Evolutionary conservation across 106 monocot genomes (phyloP), one percentile per base, ranked within the genome.

Genomic region (Posidonia australis): DNA sequence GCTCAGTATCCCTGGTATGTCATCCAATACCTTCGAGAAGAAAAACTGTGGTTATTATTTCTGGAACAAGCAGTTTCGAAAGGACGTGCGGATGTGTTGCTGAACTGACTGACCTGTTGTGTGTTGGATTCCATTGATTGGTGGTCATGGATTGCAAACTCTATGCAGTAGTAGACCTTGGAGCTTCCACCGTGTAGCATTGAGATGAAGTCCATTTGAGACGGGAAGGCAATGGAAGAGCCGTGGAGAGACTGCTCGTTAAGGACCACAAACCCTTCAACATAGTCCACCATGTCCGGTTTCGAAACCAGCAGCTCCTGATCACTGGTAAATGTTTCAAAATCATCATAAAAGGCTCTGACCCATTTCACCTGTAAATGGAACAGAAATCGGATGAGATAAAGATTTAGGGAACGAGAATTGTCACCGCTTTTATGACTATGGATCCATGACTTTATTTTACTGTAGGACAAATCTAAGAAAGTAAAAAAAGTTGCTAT

Each of bases 241-340:
- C 86, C 74, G 58, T 65, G 76, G 24, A 90, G 77, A 20, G 90
- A 86, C 56, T 79, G 76, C 54, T 86, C 78, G 60, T 85, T 82
- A 1, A 82, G 80, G 13, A 85, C 80, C 17, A 90, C 65, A 71
- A 90, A 90, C 6, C 89, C 89, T 66, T 90, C 89, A 3, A 90
- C 75, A 57, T 82, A 90, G 62, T 90, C 89, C 66, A 78, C 72
- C 46, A 48, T 23, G 27, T 74, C 58, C 9, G 66, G 73, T 43
- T 22, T 74, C 17, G 73, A 58, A 18, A 74, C 73, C 45, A 74
- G 58, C 44, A 58, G 28, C 73, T 74, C 73, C 48, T 74, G 73
- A 47, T 74, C 73, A 1, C 25, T 31, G n/a, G 48, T 66, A 58
- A 74, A 74, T 17, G 27, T 20, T 14, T 66, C 58, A 26, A 74